Conservation (phyloP, 2,329 filamentous ascomycete genomes). For the Alternaria sp. region DNA sequence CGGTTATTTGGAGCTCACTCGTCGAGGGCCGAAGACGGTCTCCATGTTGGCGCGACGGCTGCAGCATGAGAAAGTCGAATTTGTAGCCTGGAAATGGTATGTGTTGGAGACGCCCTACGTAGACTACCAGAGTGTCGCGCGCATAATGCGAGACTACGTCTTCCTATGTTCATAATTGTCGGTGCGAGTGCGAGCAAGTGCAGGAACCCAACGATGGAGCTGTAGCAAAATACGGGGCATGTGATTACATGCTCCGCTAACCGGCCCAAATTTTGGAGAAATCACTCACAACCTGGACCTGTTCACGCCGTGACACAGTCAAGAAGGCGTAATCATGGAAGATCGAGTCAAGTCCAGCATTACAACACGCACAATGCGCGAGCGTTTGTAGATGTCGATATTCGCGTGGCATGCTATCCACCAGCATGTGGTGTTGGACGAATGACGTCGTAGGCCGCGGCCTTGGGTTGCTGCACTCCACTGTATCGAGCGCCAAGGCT, state of each 20-base stretch:
- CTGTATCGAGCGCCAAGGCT: slow-evolving; percentile 15
- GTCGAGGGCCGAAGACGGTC: slow-evolving; percentile 67
- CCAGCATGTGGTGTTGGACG: slow-evolving; percentile 4
- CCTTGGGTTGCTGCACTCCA: slow-evolving; percentile 13
- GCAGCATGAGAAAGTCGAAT: slow-evolving; percentile 35
- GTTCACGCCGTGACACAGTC: neutral
- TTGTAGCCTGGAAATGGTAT: neutral
- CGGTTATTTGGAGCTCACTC: slow-evolving; percentile 56
- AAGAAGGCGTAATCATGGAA: neutral
- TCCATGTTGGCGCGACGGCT: slow-evolving; percentile 62
- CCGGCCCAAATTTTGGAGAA: slow-evolving; percentile 6
- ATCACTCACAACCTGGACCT: slow-evolving; percentile 11
- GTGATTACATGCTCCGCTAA: slow-evolving; percentile 22
- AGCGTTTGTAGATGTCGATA: neutral
- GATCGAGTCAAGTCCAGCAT: neutral
- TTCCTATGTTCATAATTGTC: slow-evolving; percentile 28
- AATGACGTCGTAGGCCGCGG: slow-evolving; percentile 27
- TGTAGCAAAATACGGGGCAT: slow-evolving; percentile 16
- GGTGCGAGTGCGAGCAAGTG: slow-evolving; percentile 26
- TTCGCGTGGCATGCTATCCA: neutral
- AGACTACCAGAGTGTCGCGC: slow-evolving; percentile 7
- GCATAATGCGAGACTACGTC: slow-evolving; percentile 13
- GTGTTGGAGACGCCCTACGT: slow-evolving; percentile 21
- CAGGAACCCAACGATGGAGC: slow-evolving; percentile 18
- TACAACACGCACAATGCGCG: neutral